Evolutionary conservation across 768 basidiomycete genomes (phyloP).

Genomic region (Udeniomyces megalosporus): DNA sequence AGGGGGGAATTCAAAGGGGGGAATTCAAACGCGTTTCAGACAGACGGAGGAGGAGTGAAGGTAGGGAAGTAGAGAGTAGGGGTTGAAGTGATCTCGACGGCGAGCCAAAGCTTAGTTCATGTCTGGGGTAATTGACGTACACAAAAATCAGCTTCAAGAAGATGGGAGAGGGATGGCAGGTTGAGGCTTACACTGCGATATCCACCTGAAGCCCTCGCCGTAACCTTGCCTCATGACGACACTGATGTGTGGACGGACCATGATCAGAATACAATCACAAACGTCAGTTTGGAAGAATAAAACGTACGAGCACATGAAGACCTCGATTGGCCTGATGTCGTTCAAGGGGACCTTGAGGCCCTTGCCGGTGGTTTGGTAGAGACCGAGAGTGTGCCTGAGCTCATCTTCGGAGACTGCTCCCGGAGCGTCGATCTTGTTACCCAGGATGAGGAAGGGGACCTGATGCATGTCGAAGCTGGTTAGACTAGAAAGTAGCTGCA

Average conservation of each 20-base stretch:
- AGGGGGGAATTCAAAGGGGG: too few species aligned
- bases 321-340: slow-evolving; percentile 94
- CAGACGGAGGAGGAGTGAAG: too few species aligned
- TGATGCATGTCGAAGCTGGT: background rate
- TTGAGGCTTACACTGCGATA: background rate
- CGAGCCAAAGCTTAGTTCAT: slow-evolving; percentile 4
- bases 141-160: background rate
- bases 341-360: slow-evolving; percentile 81
- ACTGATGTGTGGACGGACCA: too few species aligned
- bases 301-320: slow-evolving; percentile 92
- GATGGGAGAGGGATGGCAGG: background rate
- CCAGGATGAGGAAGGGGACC: slow-evolving; percentile 93
- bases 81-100: too few species aligned
- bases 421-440: slow-evolving; percentile 99
- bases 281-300: too few species aligned
- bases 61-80: too few species aligned
- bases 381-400: slow-evolving; percentile 78
- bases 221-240: slow-evolving; percentile 98
- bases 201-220: slow-evolving; percentile 53
- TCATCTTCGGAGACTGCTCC: slow-evolving; percentile 97
- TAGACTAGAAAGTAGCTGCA: background rate
- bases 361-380: slow-evolving; percentile 99
- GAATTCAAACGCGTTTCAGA: too few species aligned
- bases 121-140: background rate
- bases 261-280: too few species aligned